Evolutionary conservation across 495 filamentous ascomycete species (phyloP).

Genomic region (Parathielavia appendiculata): DNA sequence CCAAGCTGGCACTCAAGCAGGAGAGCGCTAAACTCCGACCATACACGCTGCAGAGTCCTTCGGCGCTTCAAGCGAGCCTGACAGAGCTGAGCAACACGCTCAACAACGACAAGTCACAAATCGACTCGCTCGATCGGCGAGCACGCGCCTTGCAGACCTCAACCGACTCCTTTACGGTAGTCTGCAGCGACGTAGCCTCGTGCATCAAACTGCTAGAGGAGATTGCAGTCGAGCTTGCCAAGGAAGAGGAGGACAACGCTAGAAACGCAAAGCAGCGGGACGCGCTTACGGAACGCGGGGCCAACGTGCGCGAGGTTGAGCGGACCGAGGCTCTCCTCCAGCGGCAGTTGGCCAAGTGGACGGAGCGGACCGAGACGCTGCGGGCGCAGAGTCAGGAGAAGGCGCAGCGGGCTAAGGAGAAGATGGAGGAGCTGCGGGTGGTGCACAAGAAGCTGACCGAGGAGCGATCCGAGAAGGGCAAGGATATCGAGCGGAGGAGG

Average conservation of each 20-base stretch:
- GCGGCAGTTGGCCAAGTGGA: slow-evolving; percentile 75
- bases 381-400: slow-evolving; percentile 74
- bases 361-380: slow-evolving; percentile 76
- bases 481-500: slow-evolving; percentile 84
- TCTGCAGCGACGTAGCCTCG: slow-evolving; percentile 73
- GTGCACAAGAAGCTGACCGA: slow-evolving; percentile 77
- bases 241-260: slow-evolving; percentile 82
- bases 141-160: slow-evolving; percentile 87
- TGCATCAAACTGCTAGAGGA: slow-evolving; percentile 88
- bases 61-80: slow-evolving; percentile 72
- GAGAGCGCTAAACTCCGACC: slow-evolving; percentile 84
- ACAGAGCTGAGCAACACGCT: slow-evolving; percentile 75
- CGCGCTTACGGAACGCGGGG: slow-evolving; percentile 77
- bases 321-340: slow-evolving; percentile 75
- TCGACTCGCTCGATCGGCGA: slow-evolving; percentile 80
- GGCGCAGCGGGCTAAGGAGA: slow-evolving; percentile 67
- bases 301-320: slow-evolving; percentile 86
- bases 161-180: slow-evolving; percentile 78
- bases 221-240: slow-evolving; percentile 71
- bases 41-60: slow-evolving; percentile 84
- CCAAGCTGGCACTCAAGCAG: slow-evolving; percentile 53
- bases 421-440: slow-evolving; percentile 83
- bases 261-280: slow-evolving; percentile 77
- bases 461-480: slow-evolving; percentile 76
- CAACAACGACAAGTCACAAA: slow-evolving; percentile 67